Base-by-base conservation (phyloP, 2,329 filamentous ascomycete genomes). In the Penicillium sp. region DNA sequence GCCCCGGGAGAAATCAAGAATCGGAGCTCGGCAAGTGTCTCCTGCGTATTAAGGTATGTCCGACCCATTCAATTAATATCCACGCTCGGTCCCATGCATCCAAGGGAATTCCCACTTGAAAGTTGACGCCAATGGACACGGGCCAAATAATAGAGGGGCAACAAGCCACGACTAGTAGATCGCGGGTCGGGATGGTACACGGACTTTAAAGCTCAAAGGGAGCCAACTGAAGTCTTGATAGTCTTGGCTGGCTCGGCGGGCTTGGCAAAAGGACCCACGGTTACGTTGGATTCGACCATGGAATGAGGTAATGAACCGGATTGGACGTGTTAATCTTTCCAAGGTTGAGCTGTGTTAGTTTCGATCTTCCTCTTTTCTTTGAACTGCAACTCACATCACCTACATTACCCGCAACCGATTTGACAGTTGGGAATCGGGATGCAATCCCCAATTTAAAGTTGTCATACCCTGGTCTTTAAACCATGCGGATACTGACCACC, bases 391-490 rank as follows among this genome's bases (percentile, higher is more conserved):
- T 22, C 19, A 22, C 19, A 22, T 22, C 5, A 25, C 22, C 4
- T 8, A 25, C 22, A 25, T 25, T 25, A 25, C 22, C 22, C 22
- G 22, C 22, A 25, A 25, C 3, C 22, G 22, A 7, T 25, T 25
- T 25, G 22, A n/a, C 4, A 7, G 38, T 44, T 13, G 30, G n/a
- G 16, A 7, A 34, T 44, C 14, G 30, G n/a, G 16, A 45, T 33
- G 19, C 38, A 46, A 40, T 25, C 50, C 48, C 37, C 34, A 53
- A 58, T 53, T 54, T 60, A 61, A 59, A 60, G 59, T 61, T 61
- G 57, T 51, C 53, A 14, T 34, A 55, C 53, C 57, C 58, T 52
- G 52, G 55, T 52, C 47, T 39, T 29, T 39, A 30, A 41, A 19
- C 46, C 42, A 54, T 56, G 53, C 52, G 50, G 53, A 49, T 36